Conservation (phyloP, 2,329 filamentous ascomycete species). For the Colletotrichum melonis region DNA sequence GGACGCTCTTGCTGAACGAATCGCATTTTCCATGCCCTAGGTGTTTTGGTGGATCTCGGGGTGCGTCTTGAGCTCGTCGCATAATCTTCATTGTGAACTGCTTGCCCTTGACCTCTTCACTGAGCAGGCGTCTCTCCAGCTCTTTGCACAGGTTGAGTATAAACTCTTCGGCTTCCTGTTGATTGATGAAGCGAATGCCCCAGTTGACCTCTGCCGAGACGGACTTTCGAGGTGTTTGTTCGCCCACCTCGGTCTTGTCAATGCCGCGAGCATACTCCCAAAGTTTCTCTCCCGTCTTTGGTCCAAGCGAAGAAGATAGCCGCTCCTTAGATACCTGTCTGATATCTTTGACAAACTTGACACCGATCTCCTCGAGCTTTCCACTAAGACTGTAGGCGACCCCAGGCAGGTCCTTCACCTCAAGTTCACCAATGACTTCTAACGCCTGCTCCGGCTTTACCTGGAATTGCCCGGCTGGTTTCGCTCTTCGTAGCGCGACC, state of each 20-base stretch:
- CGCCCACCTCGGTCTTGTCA: conserved; percentile 86
- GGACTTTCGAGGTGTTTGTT: conserved; percentile 88
- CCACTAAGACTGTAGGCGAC: conserved; percentile 91
- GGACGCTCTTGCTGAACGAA: conserved; percentile 87
- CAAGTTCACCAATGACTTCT: conserved; percentile 80
- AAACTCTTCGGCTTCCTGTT: conserved; percentile 94
- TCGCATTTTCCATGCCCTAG: conserved; percentile 96
- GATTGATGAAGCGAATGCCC: conserved; percentile 94
- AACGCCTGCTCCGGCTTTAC: conserved; percentile 84
- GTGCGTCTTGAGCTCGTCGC: conserved; percentile 86
- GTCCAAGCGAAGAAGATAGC: conserved; percentile 79
- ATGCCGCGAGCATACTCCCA: conserved; percentile 93
- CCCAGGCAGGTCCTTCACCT: conserved; percentile 85
- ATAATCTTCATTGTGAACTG: conserved; percentile 96
- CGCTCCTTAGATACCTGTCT: conserved; percentile 81
- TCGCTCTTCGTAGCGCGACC: conserved; percentile 88
- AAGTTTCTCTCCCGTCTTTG: conserved; percentile 91
- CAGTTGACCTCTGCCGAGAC: conserved; percentile 98
- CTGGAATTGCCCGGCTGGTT: conserved; percentile 93
- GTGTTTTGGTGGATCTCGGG: conserved; percentile 91
- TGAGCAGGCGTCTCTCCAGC: conserved; percentile 81
- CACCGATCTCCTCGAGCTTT: conserved; percentile 87
- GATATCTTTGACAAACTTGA: conserved; percentile 86
- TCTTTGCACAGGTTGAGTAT: conserved; percentile 87
- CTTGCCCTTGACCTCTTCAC: conserved; percentile 87